Evolutionary conservation across 129 eudicot genomes (phyloP).

Genomic region (Ambrosia trifida): DNA sequence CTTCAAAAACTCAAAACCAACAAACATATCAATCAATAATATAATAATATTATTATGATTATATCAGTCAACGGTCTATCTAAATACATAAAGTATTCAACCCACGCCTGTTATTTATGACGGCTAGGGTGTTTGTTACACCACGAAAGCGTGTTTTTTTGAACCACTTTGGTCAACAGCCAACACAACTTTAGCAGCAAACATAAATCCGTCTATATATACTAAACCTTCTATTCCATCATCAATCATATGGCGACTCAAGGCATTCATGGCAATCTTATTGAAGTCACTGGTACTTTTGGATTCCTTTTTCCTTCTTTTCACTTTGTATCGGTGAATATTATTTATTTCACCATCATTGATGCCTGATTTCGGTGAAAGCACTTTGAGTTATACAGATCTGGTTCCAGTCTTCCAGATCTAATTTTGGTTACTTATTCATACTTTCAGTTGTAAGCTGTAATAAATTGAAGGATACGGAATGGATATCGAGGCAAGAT

Average conservation of each 20-base stretch:
- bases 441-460: slow-evolving; percentile 67
- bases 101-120: too few relatives aligned
- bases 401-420: slow-evolving; percentile 7
- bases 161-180: not conserved
- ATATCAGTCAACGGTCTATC: too few relatives aligned
- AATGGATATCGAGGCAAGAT: slow-evolving; percentile 98
- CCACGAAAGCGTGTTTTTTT: not conserved
- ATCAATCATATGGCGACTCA: not conserved
- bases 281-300: slow-evolving; percentile 50
- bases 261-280: not conserved
- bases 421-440: slow-evolving; percentile 4
- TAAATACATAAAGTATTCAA: too few relatives aligned
- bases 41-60: too few relatives aligned
- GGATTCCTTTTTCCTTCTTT: not conserved
- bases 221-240: not conserved
- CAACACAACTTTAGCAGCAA: not conserved
- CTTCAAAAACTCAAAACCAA: too few relatives aligned
- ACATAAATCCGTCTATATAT: not conserved
- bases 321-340: not conserved
- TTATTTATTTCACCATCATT: not conserved
- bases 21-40: too few relatives aligned
- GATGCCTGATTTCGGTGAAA: slow-evolving; percentile 1
- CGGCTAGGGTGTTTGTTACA: too few relatives aligned
- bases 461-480: slow-evolving; percentile 78
- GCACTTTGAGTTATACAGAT: not conserved